phyloP scores from a whole-genome alignment of 306 rosid genomes.

The Prunus mume region DNA sequence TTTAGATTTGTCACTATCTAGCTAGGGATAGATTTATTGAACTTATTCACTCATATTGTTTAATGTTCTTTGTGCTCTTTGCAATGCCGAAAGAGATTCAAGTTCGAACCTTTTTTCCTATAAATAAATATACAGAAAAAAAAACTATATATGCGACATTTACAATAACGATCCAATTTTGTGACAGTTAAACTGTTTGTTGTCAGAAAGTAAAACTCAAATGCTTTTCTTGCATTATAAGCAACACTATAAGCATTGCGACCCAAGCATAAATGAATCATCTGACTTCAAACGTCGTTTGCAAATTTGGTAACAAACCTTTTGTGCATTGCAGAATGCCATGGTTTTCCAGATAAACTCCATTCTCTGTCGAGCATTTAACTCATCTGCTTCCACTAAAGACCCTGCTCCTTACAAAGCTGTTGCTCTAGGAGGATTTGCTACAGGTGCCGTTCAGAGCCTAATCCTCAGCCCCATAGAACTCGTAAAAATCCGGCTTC shows the following conservation, averaged over 20 bases:
- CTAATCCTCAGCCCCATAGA: constrained; percentile 65
- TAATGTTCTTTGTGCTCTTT: no score
- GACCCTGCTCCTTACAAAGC: constrained; percentile 74
- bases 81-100: no score
- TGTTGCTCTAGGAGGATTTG: constrained; percentile 70
- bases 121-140: no score
- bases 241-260: neutral
- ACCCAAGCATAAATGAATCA: neutral
- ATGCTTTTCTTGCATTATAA: neutral
- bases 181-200: no score
- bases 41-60: no score
- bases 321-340: constrained; percentile 57
- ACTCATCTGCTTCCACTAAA: constrained; percentile 29
- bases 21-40: no score
- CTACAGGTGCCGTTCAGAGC: constrained; percentile 72
- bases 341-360: constrained; percentile 78
- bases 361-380: constrained; percentile 61
- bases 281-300: no score
- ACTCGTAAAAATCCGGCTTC: constrained; percentile 69
- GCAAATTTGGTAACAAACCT: neutral
- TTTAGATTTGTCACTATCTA: no score
- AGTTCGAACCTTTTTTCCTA: no score
- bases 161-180: neutral
- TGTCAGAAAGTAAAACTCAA: neutral
- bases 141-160: no score